Evolutionary conservation across 305 asterid species (phyloP).

Genomic region (Rubia balearica): DNA sequence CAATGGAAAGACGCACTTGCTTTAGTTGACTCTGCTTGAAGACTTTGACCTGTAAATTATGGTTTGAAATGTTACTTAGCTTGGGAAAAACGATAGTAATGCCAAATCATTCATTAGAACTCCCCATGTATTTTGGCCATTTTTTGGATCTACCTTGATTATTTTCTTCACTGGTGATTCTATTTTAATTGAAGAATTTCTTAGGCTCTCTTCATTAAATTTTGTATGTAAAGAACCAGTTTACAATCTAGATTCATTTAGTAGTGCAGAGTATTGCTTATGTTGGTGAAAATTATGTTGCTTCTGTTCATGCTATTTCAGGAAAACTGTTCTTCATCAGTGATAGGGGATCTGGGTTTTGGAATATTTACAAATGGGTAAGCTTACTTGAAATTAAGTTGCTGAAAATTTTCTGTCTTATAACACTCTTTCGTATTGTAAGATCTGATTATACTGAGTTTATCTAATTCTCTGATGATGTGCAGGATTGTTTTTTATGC

Average conservation of each 20-base stretch:
- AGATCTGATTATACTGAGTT: background rate
- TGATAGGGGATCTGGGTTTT: slow-evolving; percentile 82
- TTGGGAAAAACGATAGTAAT: background rate
- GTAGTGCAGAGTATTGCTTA: background rate
- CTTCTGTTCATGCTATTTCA: slow-evolving; percentile 32
- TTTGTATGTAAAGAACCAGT: background rate
- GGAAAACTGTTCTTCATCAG: slow-evolving; percentile 87
- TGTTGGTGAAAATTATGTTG: background rate
- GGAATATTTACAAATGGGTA: slow-evolving; percentile 97
- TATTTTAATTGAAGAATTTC: background rate
- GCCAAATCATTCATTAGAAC: background rate
- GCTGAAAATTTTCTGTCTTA: slow-evolving; percentile 6
- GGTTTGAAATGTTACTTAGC: background rate
- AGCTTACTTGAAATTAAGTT: slow-evolving; percentile 11
- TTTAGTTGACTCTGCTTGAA: background rate
- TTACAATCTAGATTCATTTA: background rate
- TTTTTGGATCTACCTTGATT: no score
- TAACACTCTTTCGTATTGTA: background rate
- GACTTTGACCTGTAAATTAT: background rate
- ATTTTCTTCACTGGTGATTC: background rate
- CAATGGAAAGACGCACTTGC: background rate
- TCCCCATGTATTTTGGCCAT: background rate
- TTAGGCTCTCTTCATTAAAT: background rate
- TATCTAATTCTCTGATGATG: background rate
- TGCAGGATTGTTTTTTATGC: background rate